Conservation (phyloP, 169 alveolate species). For the Theileria parva region DNA sequence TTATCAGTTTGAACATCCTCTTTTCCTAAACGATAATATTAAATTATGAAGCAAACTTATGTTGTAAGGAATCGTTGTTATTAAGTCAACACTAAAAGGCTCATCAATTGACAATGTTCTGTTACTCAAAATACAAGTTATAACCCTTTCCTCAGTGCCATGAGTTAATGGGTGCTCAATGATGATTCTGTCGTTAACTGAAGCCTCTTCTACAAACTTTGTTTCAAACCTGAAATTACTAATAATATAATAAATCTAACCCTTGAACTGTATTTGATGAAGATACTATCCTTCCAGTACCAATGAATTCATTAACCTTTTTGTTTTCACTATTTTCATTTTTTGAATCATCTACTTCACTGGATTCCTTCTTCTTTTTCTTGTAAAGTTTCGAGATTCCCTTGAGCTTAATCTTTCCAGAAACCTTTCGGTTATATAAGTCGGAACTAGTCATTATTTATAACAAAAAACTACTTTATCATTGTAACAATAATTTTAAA, state of each 20-base stretch:
- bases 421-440: constrained; percentile 42
- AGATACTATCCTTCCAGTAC: constrained; percentile 74
- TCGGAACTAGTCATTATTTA: constrained; percentile 31
- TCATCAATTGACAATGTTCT: constrained; percentile 66
- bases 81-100: constrained; percentile 69
- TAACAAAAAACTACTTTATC: background rate
- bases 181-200: constrained; percentile 62
- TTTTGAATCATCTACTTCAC: constrained; percentile 2
- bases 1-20: constrained; percentile 3
- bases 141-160: constrained; percentile 63
- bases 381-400: constrained; percentile 28
- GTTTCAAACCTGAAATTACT: constrained; percentile 60
- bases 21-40: background rate
- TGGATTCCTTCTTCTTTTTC: constrained; percentile 19
- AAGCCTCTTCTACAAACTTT: constrained; percentile 66
- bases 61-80: constrained; percentile 65
- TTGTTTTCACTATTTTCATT: background rate
- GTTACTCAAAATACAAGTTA: constrained; percentile 65
- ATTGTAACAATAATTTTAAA: background rate
- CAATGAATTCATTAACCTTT: constrained; percentile 3
- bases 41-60: constrained; percentile 30
- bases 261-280: constrained; percentile 77
- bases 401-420: constrained; percentile 62
- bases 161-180: constrained; percentile 68
- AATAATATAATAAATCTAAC: background rate